Percentiles rank a stretch among this genome's conserved stretches.
Evolutionary conservation across 257 asterid species (phyloP).

Genomic region (Nicotiana undulata): DNA sequence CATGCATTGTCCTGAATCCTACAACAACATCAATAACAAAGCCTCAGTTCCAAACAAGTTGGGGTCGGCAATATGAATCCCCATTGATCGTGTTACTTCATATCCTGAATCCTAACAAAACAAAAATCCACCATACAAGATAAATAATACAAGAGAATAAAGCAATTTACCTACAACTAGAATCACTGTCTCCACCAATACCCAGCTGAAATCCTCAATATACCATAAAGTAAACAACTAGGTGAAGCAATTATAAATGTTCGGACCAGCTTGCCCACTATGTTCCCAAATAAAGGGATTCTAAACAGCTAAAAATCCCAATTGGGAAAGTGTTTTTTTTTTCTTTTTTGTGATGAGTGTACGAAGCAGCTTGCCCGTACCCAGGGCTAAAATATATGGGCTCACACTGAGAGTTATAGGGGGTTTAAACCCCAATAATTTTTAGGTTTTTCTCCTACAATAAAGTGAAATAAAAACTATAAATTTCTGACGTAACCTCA

Average conservation of each 20-base stretch:
- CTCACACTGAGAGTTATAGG: not conserved
- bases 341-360: not conserved
- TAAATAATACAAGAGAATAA: not conserved
- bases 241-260: not conserved
- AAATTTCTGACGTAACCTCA: not conserved
- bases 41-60: too few relatives aligned
- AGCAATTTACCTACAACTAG: not conserved
- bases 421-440: not conserved
- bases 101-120: not conserved
- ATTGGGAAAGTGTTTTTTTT: not conserved
- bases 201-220: conserved; percentile 6
- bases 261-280: not conserved
- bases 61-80: too few relatives aligned
- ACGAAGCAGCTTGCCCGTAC: not conserved
- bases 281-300: not conserved
- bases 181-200: not conserved
- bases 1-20: not conserved
- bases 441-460: not conserved
- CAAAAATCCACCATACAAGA: not conserved
- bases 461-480: not conserved
- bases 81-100: too few relatives aligned
- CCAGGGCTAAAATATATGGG: not conserved
- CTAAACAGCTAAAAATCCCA: not conserved
- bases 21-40: not conserved
- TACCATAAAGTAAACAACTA: not conserved